phyloP scores from a whole-genome alignment of 2,329 filamentous ascomycete genomes.

The Verticillium isaacii region DNA sequence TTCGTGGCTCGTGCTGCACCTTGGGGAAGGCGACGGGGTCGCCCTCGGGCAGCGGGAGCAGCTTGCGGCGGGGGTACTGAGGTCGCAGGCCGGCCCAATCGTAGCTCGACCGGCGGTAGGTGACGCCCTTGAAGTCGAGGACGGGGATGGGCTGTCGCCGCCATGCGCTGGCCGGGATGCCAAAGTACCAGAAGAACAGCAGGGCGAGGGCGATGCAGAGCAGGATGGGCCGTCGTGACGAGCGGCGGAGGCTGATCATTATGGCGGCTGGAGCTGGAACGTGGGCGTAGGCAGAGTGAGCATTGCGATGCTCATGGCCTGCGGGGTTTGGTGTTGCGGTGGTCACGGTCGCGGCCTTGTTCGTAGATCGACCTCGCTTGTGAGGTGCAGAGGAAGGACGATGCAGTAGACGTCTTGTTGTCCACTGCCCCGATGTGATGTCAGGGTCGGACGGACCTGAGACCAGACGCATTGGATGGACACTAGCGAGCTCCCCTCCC shows the following conservation, averaged over 20 bases:
- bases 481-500: too few relatives aligned
- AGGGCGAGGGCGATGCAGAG: slow-evolving; percentile 7
- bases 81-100: slow-evolving; percentile 30
- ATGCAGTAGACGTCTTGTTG: too few relatives aligned
- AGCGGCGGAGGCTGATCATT: slow-evolving; percentile 14
- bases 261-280: slow-evolving; percentile 6
- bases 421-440: too few relatives aligned
- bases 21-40: slow-evolving; percentile 17
- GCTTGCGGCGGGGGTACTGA: slow-evolving; percentile 24
- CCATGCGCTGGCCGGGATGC: slow-evolving; percentile 1
- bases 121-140: slow-evolving; percentile 5
- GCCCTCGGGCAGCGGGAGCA: slow-evolving; percentile 28
- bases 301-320: slow-evolving; percentile 5
- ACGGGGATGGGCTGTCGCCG: neutral
- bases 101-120: slow-evolving; percentile 20
- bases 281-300: slow-evolving; percentile 6
- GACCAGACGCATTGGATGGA: too few relatives aligned
- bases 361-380: too few relatives aligned
- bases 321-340: neutral
- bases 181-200: slow-evolving; percentile 8
- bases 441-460: too few relatives aligned
- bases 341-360: too few relatives aligned
- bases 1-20: slow-evolving; percentile 17
- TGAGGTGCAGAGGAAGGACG: too few relatives aligned
- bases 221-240: slow-evolving; percentile 8